Conservation (phyloP, 2,329 filamentous ascomycete genomes). For the Juglanconis oblonga region DNA sequence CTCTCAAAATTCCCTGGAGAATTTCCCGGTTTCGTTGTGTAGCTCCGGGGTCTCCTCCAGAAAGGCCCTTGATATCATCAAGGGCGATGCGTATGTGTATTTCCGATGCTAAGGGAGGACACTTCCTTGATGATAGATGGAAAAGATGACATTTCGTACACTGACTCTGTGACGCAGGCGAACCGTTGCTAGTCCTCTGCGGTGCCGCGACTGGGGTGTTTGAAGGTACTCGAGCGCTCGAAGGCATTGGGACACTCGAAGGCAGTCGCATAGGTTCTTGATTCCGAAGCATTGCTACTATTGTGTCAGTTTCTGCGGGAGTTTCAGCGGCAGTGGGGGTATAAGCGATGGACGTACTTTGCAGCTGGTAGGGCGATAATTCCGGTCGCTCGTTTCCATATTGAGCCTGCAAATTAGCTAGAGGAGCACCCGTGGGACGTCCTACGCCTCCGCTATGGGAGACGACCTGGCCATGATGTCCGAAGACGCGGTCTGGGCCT, state of each 20-base stretch:
- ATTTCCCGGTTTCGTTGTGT: slow-evolving; percentile 3
- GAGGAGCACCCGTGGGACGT: neutral
- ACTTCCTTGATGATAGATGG: slow-evolving; percentile 55
- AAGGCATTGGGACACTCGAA: neutral
- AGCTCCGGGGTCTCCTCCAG: neutral
- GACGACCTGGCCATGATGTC: neutral
- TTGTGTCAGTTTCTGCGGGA: neutral
- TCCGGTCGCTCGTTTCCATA: neutral
- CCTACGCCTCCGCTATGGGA: neutral
- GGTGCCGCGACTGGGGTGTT: neutral
- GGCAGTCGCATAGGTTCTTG: neutral
- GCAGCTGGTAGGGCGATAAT: neutral
- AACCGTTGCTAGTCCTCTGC: neutral
- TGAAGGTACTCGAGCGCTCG: neutral
- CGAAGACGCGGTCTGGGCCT: neutral
- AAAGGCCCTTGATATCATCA: slow-evolving; percentile 50
- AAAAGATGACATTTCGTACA: slow-evolving; percentile 64
- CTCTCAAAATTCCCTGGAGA: slow-evolving; percentile 10
- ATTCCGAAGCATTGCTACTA: neutral
- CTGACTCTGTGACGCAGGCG: slow-evolving; percentile 51
- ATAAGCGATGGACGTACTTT: neutral
- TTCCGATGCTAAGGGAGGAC: slow-evolving; percentile 61
- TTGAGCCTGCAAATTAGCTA: neutral
- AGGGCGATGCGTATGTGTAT: slow-evolving; percentile 64
- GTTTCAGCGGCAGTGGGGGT: neutral